Conservation (phyloP, 2,329 filamentous ascomycete species). For the Cucurbitaria berberidis region DNA sequence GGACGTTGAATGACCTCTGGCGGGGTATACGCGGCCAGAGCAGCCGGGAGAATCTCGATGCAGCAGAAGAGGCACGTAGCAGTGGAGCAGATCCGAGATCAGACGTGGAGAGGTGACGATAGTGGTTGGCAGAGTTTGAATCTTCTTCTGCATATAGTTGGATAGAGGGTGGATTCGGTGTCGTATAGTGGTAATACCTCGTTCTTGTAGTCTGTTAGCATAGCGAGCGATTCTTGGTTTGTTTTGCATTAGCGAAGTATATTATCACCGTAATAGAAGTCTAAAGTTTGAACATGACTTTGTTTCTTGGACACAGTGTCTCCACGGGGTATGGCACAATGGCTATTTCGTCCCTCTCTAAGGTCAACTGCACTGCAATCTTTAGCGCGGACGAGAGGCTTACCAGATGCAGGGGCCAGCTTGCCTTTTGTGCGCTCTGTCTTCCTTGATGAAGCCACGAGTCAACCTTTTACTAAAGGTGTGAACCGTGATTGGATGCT, state of each 20-base stretch:
- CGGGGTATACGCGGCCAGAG: constrained; percentile 28
- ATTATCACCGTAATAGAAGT: background rate
- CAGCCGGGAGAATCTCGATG: constrained; percentile 18
- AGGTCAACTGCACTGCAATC: constrained; percentile 2
- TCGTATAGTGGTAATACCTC: background rate
- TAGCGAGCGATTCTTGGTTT: background rate
- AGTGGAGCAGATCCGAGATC: background rate
- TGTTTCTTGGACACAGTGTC: no score
- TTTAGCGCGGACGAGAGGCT: background rate
- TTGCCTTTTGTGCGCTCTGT: background rate
- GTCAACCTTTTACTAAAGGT: background rate
- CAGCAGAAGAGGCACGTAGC: background rate
- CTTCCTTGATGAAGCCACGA: background rate
- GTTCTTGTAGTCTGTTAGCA: background rate
- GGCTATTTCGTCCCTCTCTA: no score
- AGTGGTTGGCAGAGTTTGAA: background rate
- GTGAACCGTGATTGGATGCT: background rate
- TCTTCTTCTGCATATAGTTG: background rate
- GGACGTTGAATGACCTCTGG: constrained; percentile 40
- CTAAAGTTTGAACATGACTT: no score
- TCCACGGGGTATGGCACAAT: no score
- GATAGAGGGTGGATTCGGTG: background rate
- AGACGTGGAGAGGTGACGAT: background rate
- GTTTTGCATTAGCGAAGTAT: background rate
- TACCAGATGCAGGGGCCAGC: no score